Evolutionary conservation across 306 rosid species (phyloP), one percentile per base, ranked within the genome.

Genomic region (Hippophae gyantsensis): DNA sequence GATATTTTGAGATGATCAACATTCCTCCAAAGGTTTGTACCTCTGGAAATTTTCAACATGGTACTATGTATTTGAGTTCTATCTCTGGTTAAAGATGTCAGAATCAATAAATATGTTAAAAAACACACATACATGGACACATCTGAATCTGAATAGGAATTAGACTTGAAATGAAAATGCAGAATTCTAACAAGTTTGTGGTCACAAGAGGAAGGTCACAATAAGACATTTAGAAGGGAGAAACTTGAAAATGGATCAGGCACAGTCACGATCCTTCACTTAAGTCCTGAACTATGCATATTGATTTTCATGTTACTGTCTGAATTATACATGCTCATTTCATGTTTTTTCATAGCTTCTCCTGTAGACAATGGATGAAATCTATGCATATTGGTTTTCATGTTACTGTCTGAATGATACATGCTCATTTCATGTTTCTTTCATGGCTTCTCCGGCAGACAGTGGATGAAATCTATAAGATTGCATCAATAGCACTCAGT

Each of bases 1-100:
- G 97, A 71, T 93, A 93, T 74, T 88, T 82, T 60, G 99, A 93
- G 84, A 93, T 93, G 99, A 88, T 89, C 72, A 93, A 93, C 78
- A 84, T 93, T 75, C 80, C 99, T 73, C 95, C 97, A 12, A 54
- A 79, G 95, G 99, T 93, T 74, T 66, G 81, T 74, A 57, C 74
- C 56, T 58, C 67, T 44, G 48, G 72, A 23, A 52, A 23, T 48
- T 9, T 7, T 42, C 64, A 70, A 43, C 50, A 42, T 8, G 46
- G 67, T 43, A 46, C 52, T 13, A 52, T 74, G 54, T 61, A 48
- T 9, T 38, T 14, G 61, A 57, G 69, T 64, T 57, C 46, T 56
- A 48, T 65, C 65, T 68, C 13, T 55, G 27, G 57, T 58, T 58
- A 42, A 44, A 68, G 53, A 42, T 43, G 11, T 64, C 43, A 55